phyloP scores from a whole-genome alignment of 306 rosid genomes.

The Oxytropis ochrocephala region DNA sequence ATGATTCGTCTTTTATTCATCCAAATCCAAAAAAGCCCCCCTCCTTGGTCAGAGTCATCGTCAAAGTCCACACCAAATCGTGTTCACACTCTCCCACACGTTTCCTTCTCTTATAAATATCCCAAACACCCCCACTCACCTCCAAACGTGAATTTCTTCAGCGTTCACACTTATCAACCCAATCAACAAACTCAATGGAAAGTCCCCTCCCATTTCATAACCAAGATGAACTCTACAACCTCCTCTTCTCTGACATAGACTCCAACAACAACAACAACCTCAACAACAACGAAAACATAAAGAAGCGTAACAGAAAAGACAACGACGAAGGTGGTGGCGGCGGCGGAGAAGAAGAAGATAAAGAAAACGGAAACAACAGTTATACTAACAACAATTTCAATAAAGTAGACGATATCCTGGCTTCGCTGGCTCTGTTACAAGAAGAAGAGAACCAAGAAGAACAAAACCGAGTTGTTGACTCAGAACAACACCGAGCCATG shows the following conservation, averaged over 20 bases:
- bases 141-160: not conserved
- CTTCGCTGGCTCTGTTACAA: slow-evolving; percentile 39
- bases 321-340: not conserved
- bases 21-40: not conserved
- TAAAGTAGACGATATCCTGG: slow-evolving; percentile 29
- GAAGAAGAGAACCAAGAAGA: slow-evolving; percentile 50
- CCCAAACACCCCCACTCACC: not conserved
- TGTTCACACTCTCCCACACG: slow-evolving; percentile 64
- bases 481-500: slow-evolving; percentile 14
- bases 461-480: slow-evolving; percentile 13
- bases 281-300: slow-evolving; percentile 1
- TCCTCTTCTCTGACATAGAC: slow-evolving; percentile 35
- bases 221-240: slow-evolving; percentile 54
- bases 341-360: not conserved
- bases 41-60: slow-evolving; percentile 38
- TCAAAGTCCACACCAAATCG: slow-evolving; percentile 23
- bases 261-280: not conserved
- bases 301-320: slow-evolving; percentile 28
- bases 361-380: not conserved
- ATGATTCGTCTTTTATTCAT: not conserved
- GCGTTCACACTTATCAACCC: slow-evolving; percentile 33
- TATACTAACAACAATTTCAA: not conserved
- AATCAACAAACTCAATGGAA: slow-evolving; percentile 37
- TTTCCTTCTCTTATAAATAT: not conserved
- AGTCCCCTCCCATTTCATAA: slow-evolving; percentile 34